These are phyloP conservation scores for Xylariaceae sp. DNA, from an alignment of 2,329 filamentous ascomycete species.

Conservation along the genomic window DNA sequence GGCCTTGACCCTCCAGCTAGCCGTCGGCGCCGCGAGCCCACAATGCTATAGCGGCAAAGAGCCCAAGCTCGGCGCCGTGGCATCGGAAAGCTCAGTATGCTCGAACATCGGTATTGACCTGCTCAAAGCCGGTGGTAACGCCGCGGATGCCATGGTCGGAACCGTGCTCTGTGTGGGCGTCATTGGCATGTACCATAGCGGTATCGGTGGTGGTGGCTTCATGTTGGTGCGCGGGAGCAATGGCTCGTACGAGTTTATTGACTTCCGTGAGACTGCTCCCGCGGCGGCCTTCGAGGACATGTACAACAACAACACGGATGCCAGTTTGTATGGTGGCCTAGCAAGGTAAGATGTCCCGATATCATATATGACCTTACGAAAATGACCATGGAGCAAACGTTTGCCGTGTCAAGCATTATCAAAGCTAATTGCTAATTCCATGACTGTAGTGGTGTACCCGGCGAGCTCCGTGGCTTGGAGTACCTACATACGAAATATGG, in stretches of 20 bases:
- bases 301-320: constrained; percentile 65
- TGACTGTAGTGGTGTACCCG: constrained; percentile 56
- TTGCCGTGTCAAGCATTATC: constrained; percentile 2
- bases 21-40: background rate
- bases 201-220: constrained; percentile 89
- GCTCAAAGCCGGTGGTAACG: constrained; percentile 59
- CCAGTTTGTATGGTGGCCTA: constrained; percentile 65
- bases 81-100: constrained; percentile 66
- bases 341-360: constrained; percentile 56
- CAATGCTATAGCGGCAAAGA: constrained; percentile 8
- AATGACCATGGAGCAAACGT: too few relatives aligned
- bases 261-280: constrained; percentile 82
- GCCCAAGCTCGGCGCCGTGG: constrained; percentile 56
- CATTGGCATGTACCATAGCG: constrained; percentile 72
- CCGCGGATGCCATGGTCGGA: constrained; percentile 71
- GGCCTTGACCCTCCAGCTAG: too few relatives aligned
- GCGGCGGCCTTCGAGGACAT: constrained; percentile 75
- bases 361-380: background rate
- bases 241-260: constrained; percentile 76
- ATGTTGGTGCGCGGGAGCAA: constrained; percentile 70
- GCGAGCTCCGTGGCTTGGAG: constrained; percentile 69
- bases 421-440: too few relatives aligned
- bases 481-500: constrained; percentile 68
- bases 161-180: constrained; percentile 74
- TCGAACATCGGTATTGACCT: constrained; percentile 65